Percentiles rank a stretch among this genome's conserved stretches.
phyloP scores from a whole-genome alignment of 345 rosid genomes.

The Populus nigra region DNA sequence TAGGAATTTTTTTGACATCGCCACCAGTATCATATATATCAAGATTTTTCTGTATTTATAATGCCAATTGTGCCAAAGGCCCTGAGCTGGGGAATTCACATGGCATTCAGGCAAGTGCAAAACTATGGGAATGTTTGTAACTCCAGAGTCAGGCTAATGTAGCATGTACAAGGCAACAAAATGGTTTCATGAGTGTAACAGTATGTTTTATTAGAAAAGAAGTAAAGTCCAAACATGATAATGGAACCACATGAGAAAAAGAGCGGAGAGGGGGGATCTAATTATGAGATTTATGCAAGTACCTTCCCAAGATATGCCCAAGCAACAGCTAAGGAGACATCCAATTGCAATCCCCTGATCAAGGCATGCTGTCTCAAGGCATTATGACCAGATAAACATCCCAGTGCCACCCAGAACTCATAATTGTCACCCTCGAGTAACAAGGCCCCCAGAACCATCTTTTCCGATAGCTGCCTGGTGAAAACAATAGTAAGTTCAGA shows the following conservation, averaged over 20 bases:
- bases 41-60: not conserved
- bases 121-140: not conserved
- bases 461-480: conserved; percentile 83
- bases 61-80: not conserved
- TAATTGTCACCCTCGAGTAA: conserved; percentile 73
- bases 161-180: not conserved
- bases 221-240: conserved; percentile 3
- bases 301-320: conserved; percentile 98
- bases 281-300: conserved; percentile 8
- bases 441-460: conserved; percentile 88
- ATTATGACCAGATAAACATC: conserved; percentile 61
- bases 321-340: conserved; percentile 75
- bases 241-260: not conserved
- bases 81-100: not conserved
- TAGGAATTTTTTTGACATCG: not conserved
- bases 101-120: not conserved
- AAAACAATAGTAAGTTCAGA: conserved; percentile 33
- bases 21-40: not conserved
- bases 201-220: not conserved
- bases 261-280: not conserved
- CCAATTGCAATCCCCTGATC: conserved; percentile 86
- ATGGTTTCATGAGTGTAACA: not conserved
- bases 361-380: conserved; percentile 84
- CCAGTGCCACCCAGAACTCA: conserved; percentile 86
- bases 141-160: not conserved